phyloP scores from a whole-genome alignment of 768 basidiomycete species.

The Suillus cothurnatus region DNA sequence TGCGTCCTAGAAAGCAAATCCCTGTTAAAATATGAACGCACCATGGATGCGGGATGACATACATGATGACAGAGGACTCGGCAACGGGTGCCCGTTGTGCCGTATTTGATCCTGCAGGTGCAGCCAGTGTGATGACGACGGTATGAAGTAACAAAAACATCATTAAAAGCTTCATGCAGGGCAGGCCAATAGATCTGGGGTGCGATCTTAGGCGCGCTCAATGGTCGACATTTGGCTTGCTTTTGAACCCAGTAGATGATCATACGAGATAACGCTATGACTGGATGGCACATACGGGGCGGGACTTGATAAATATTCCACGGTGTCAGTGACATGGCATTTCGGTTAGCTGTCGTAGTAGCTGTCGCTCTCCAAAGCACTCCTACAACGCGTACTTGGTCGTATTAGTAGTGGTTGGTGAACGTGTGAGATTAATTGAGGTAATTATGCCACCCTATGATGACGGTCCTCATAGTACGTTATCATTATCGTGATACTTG shows the following conservation, averaged over 20 bases:
- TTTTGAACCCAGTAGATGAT: neutral
- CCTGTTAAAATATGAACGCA: neutral
- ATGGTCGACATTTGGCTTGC: neutral
- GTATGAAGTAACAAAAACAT: neutral
- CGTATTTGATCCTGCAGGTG: neutral
- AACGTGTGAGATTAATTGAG: neutral
- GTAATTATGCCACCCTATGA: neutral
- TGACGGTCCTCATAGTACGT: too few relatives aligned
- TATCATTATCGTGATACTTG: neutral
- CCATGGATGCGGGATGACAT: neutral
- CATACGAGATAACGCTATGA: neutral
- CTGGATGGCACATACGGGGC: neutral
- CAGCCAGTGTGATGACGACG: neutral
- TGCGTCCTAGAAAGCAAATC: neutral
- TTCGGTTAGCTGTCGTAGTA: slow-evolving; percentile 1
- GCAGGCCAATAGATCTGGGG: neutral
- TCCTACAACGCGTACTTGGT: neutral
- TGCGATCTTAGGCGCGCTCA: neutral
- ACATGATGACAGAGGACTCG: neutral
- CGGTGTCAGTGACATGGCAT: neutral
- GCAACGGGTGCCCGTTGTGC: neutral
- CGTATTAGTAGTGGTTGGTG: neutral
- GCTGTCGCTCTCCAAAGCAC: neutral
- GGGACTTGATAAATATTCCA: neutral
- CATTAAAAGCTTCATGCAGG: neutral